These are phyloP conservation scores for Exophiala lecanii-corni DNA, from an alignment of 2,329 filamentous ascomycete species.

Conservation along the genomic window DNA sequence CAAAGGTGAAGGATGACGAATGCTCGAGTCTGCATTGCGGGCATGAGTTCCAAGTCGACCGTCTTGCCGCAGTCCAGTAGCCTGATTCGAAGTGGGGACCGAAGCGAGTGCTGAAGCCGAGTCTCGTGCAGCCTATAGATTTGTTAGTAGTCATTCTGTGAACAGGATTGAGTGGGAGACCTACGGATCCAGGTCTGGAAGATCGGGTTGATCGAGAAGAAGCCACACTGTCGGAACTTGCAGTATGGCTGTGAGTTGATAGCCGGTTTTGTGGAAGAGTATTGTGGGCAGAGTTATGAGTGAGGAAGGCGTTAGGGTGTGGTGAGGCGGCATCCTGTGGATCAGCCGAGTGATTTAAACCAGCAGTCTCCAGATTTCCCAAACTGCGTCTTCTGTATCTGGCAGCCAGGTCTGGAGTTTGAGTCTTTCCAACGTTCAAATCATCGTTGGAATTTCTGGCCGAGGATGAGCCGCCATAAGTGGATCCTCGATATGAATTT, in stretches of 20 bases:
- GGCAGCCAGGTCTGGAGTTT: constrained; percentile 63
- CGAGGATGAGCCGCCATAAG: constrained; percentile 47
- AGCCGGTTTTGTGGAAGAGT: constrained; percentile 18
- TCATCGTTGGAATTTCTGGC: constrained; percentile 65
- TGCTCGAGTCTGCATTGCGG: constrained; percentile 17
- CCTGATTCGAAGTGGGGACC: background rate
- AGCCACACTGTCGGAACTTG: constrained; percentile 61
- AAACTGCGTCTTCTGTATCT: constrained; percentile 79
- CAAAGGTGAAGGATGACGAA: constrained; percentile 60
- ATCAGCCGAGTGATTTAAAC: constrained; percentile 34
- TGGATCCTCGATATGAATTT: constrained; percentile 30
- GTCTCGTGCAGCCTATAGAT: constrained; percentile 11
- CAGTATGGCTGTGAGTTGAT: constrained; percentile 46
- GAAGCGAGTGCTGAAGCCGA: background rate
- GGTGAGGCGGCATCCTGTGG: constrained; percentile 26
- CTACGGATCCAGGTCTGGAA: constrained; percentile 63
- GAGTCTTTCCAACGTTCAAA: constrained; percentile 49
- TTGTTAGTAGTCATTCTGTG: no score
- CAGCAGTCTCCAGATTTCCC: constrained; percentile 56
- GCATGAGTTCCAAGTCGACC: constrained; percentile 8
- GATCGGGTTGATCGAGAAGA: constrained; percentile 39
- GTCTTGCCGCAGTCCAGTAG: constrained; percentile 8
- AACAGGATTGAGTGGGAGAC: no score
- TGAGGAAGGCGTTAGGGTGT: constrained; percentile 33
- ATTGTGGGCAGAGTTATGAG: constrained; percentile 19